Base-by-base conservation (phyloP, 2,329 filamentous ascomycete genomes). In the Endothia cerciana region DNA sequence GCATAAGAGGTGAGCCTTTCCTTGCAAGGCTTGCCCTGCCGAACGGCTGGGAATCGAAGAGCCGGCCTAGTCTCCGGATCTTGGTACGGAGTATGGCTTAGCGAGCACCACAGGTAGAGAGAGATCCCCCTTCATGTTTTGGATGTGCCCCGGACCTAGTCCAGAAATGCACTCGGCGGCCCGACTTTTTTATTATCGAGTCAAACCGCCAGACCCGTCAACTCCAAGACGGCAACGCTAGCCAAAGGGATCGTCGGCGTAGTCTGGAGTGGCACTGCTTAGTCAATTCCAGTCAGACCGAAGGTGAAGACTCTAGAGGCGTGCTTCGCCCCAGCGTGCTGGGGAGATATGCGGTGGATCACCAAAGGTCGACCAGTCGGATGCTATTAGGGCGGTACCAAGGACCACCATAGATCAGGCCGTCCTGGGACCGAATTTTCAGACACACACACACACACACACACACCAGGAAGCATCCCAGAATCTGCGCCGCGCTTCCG, bases 381-480 rank as follows among this genome's bases (percentile, higher is more conserved):
- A 62, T 62, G 36, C 33, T 51, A 15, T 19, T 36, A 59, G 38
- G 57, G 57, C 57, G 41, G 57, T 45, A 59, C 57, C 57, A 43
- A 43, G 36, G 11, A 59, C 40, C 6, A 59, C 40, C 36, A 28
- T 33, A 43, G 25, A 41, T 57, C 33, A 57, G 55, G 38, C 57
- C 11, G 57, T 41, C 40, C 45, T 13, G 30, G 36, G 40, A 33
- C 57, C 57, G 40, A 57, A 28, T 36, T 22, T 43, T 19, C 38
- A 41, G 40, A 43, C 38, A 60, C 17, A 19, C n/a, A 41, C 8
- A 57, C 19, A 40, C 17, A 25, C 11, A 22, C 22, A 22, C 33
- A 58, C n/a, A 62, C 58, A 40, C 47, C 22, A 25, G 49, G 63
- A 55, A 60, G 57, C 60, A 65, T 65, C 58, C 56, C 40, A 60